Percentiles rank a stretch among this genome's conserved stretches.
These are phyloP conservation scores for Backusella circina DNA, from an alignment of 192 early-diverging fungal species.

Conservation along the genomic window DNA sequence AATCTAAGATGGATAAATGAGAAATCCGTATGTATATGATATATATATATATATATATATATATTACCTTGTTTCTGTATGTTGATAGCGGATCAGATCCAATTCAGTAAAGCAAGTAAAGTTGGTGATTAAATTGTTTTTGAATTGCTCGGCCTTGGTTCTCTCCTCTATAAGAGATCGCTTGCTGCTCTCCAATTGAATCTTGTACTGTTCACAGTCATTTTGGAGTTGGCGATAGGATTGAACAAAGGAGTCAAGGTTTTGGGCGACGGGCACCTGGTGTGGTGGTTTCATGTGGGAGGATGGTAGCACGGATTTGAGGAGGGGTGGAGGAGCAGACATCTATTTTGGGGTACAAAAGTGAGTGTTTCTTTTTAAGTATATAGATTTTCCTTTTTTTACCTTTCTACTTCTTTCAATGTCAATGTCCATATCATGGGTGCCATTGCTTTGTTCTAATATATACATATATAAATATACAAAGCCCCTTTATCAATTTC, in stretches of 20 bases:
- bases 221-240: neutral
- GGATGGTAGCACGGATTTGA: too few relatives aligned
- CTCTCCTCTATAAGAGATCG: neutral
- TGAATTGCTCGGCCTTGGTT: neutral
- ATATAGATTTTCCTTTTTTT: neutral
- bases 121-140: neutral
- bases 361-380: neutral
- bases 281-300: too few relatives aligned
- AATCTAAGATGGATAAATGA: neutral
- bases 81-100: neutral
- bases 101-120: neutral
- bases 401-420: neutral
- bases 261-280: neutral
- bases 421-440: neutral
- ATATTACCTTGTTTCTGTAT: neutral
- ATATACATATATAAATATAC: neutral
- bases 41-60: neutral
- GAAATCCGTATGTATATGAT: neutral
- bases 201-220: neutral
- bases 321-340: neutral
- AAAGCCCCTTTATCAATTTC: neutral
- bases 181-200: neutral
- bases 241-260: neutral
- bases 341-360: too few relatives aligned
- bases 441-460: neutral